A percentile compares a stretch with the other conserved stretches of the same genome.
Evolutionary conservation across 2,329 filamentous ascomycete species (phyloP).

Genomic region (Scorias spongiosa): DNA sequence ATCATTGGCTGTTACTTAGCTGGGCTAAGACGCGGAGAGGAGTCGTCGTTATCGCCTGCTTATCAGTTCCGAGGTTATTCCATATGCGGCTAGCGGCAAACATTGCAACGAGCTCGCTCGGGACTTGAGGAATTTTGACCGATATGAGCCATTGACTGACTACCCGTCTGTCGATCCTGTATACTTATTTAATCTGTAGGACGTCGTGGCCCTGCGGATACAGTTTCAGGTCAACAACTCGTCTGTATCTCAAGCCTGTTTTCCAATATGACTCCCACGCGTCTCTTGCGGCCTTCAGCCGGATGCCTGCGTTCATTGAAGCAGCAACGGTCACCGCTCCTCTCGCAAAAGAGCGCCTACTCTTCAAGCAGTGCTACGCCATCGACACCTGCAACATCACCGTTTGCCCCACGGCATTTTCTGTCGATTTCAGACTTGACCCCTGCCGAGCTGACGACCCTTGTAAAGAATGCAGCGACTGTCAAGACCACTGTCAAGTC

Average conservation of each 20-base stretch:
- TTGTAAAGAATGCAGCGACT: slow-evolving; percentile 67
- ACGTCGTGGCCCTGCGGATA: no score
- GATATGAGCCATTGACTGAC: not conserved
- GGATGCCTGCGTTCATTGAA: slow-evolving; percentile 9
- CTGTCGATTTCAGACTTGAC: slow-evolving; percentile 82
- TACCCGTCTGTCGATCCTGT: no score
- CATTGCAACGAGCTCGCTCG: not conserved
- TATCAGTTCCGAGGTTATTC: not conserved
- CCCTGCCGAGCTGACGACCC: slow-evolving; percentile 59
- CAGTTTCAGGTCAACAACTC: no score
- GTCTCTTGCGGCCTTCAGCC: slow-evolving; percentile 9
- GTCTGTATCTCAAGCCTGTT: no score
- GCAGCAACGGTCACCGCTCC: not conserved
- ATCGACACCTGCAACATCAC: slow-evolving; percentile 30
- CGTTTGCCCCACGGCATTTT: slow-evolving; percentile 63
- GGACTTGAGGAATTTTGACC: not conserved
- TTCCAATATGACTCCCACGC: slow-evolving; percentile 8
- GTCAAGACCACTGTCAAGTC: slow-evolving; percentile 68
- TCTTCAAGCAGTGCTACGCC: slow-evolving; percentile 13
- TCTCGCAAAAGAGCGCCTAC: slow-evolving; percentile 11
- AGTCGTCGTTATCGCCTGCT: not conserved
- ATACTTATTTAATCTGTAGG: no score
- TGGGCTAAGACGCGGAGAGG: not conserved
- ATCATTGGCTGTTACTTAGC: no score
- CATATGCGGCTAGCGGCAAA: not conserved